Evolutionary conservation across 768 basidiomycete species (phyloP), one percentile per base, ranked within the genome.

Genomic region (Guyanaporus albipodus): DNA sequence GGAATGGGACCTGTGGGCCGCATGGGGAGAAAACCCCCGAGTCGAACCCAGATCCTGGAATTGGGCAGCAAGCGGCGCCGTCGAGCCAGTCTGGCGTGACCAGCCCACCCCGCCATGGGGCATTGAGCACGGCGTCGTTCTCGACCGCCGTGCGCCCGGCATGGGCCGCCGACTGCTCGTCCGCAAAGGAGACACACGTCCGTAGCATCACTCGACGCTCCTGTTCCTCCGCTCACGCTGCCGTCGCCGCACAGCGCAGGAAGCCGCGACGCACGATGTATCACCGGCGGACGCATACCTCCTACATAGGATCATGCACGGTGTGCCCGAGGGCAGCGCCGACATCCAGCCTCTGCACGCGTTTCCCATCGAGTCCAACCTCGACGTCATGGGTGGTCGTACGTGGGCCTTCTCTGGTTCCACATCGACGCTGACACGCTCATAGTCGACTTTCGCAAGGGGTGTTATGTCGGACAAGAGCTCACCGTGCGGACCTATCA

Each of bases 401-500:
- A 58, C 68, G 87, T 74, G 22, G 27, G 38, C 19, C 42, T 41
- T 22, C n/a, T 43, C 32, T 31, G 4, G 11, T 32, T 22, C 15
- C 35, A 17, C 15, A 24, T 15, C 1, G 34, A 37, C 42, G 26
- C 31, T 58, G 34, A 53, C 36, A 3, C 28, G 10, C 53, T 23
- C 38, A 22, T 74, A 86, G 94, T 98, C 62, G 92, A 97, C 67
- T 97, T 96, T 66, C 75, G 90, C 46, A 99, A 99, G 70, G 96
- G 96, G 3, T 99, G 96, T 62, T 98, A 97, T 61, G 85, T 98
- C 6, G 96, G 96, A 8, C 96, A 99, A 73, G 96, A 98, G 59
- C 74, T 98, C 32, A 97, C 94, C 0, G 94, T 96, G 6, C 80
- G 96, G 42, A 97, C 95, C 29, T 95, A 95, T 66, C 92, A 97